These are phyloP conservation scores for Suhomyces anneliseae DNA, from an alignment of 1,139 yeast genomes.

Conservation along the genomic window DNA sequence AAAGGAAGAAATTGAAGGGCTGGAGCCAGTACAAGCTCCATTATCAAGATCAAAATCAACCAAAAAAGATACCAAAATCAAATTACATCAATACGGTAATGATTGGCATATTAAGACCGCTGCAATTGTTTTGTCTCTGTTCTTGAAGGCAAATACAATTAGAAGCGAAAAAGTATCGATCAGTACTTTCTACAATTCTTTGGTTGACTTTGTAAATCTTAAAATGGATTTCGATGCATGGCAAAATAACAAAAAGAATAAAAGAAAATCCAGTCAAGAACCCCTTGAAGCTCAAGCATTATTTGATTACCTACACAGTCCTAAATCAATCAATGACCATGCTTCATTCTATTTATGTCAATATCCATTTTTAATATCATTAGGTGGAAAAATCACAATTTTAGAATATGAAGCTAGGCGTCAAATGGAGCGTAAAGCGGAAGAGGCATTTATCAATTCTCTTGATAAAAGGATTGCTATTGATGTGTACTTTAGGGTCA, in stretches of 20 bases:
- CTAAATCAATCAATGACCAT: constrained; percentile 18
- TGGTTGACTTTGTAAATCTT: constrained; percentile 78
- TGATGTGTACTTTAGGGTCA: constrained; percentile 67
- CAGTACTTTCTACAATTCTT: constrained; percentile 70
- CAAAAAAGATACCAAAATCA: constrained; percentile 45
- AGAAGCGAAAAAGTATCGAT: constrained; percentile 41
- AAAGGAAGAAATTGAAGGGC: constrained; percentile 18
- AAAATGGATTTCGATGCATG: constrained; percentile 81
- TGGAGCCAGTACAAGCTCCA: constrained; percentile 8
- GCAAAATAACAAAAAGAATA: constrained; percentile 45
- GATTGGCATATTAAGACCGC: constrained; percentile 83
- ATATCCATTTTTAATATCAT: constrained; percentile 76
- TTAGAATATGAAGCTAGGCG: constrained; percentile 80
- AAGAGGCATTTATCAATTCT: constrained; percentile 81
- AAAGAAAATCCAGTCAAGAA: neutral
- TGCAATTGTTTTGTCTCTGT: constrained; percentile 54
- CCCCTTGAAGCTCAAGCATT: constrained; percentile 39
- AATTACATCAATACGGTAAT: constrained; percentile 63
- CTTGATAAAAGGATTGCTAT: constrained; percentile 59
- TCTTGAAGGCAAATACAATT: constrained; percentile 53
- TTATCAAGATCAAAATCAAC: constrained; percentile 17
- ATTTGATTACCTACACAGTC: constrained; percentile 49
- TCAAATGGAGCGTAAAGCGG: constrained; percentile 85
- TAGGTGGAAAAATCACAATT: constrained; percentile 79
- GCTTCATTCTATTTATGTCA: constrained; percentile 65